Conservation (phyloP, 768 basidiomycete genomes). For the Epithele typhae region DNA sequence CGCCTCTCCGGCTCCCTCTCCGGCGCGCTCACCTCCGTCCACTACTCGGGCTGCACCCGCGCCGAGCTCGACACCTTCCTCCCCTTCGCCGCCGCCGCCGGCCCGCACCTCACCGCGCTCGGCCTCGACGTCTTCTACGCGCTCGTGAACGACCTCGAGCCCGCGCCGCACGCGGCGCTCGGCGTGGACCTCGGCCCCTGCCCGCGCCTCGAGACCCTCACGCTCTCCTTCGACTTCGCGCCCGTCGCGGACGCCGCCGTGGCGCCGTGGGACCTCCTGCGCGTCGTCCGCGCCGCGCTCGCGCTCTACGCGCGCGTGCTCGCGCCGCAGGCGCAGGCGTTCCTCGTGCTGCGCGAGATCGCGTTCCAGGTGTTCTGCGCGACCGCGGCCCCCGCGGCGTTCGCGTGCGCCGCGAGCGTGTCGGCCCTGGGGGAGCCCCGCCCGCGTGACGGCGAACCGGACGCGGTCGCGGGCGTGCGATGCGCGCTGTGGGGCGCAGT, state of each 20-base stretch:
- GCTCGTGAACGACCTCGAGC: neutral
- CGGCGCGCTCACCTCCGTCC: neutral
- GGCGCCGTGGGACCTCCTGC: neutral
- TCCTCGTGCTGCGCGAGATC: neutral
- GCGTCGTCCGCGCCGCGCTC: neutral
- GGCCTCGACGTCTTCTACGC: neutral
- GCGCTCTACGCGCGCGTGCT: neutral
- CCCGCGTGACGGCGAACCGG: no score
- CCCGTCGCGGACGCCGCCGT: neutral
- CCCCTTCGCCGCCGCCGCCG: neutral
- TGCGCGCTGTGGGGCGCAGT: neutral
- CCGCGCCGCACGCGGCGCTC: neutral
- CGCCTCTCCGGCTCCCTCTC: neutral
- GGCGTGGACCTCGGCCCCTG: neutral
- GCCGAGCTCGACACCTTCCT: neutral
- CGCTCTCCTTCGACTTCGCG: neutral
- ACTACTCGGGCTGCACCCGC: neutral
- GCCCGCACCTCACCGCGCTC: neutral
- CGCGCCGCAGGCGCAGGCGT: neutral
- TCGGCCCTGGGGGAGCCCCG: neutral
- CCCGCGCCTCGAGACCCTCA: neutral
- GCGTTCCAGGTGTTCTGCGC: slow-evolving; percentile 2
- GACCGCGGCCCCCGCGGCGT: neutral
- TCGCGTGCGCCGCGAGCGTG: no score
- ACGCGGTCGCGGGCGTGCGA: no score